Conservation (phyloP, 371 early-diverging fungal species). For the Circinella umbellata region DNA sequence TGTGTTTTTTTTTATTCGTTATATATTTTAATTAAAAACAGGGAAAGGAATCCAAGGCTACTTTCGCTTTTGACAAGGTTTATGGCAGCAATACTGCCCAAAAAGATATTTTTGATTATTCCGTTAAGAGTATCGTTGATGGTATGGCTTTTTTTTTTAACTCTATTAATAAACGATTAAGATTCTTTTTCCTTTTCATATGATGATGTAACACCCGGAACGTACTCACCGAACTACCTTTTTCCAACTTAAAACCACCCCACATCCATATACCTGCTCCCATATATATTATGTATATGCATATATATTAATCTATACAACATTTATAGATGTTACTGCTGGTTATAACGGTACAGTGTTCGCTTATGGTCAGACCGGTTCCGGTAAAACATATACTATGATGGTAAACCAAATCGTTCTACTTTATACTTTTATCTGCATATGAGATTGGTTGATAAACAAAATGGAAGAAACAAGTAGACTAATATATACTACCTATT, state of each 20-base stretch:
- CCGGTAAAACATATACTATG: constrained; percentile 99
- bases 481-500: not conserved
- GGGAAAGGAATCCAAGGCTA: constrained; percentile 84
- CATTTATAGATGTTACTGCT: constrained; percentile 65
- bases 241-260: too few species aligned
- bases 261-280: too few species aligned
- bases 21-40: constrained; percentile 28
- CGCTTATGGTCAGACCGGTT: constrained; percentile 98
- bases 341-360: constrained; percentile 99
- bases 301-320: too few species aligned
- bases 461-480: too few species aligned
- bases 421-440: too few species aligned
- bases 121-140: constrained; percentile 90
- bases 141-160: constrained; percentile 53
- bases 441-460: too few species aligned
- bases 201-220: constrained; percentile 6
- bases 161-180: not conserved
- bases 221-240: not conserved
- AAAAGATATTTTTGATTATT: constrained; percentile 85
- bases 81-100: constrained; percentile 87
- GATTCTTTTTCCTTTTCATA: not conserved
- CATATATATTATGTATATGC: too few species aligned
- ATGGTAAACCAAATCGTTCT: constrained; percentile 64
- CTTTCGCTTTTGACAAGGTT: constrained; percentile 89
- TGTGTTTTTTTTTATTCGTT: not conserved